Evolutionary conservation across 192 early-diverging fungal species (phyloP).

Genomic region (Gonapodya sp.): DNA sequence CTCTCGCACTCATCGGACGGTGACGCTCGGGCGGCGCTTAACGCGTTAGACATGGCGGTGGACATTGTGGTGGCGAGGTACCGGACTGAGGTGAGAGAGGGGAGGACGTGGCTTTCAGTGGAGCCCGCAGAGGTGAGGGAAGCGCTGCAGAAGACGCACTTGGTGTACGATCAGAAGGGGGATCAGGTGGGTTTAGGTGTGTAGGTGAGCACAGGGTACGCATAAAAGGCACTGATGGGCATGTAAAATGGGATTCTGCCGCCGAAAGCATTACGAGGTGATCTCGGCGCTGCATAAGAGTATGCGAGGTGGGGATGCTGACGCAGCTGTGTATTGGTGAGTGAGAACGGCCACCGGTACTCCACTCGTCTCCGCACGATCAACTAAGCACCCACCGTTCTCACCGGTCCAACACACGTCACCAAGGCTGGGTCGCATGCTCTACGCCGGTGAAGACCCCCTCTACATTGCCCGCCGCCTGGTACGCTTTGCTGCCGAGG

Average conservation of each 20-base stretch:
- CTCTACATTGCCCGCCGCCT: constrained; percentile 74
- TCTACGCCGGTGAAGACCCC: constrained; percentile 82
- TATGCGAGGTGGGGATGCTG: constrained; percentile 10
- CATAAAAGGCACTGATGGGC: too few species aligned
- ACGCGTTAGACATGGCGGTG: constrained; percentile 51
- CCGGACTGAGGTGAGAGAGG: not conserved
- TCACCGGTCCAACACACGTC: not conserved
- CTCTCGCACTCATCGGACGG: constrained; percentile 68
- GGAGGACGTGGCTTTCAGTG: constrained; percentile 15
- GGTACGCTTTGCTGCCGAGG: constrained; percentile 74
- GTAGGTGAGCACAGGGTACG: too few species aligned
- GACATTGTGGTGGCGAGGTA: constrained; percentile 9
- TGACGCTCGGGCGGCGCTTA: constrained; percentile 63
- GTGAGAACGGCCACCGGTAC: too few species aligned
- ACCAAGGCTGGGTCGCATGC: constrained; percentile 78
- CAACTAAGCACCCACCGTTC: not conserved
- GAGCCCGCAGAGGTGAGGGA: constrained; percentile 42
- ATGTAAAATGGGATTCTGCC: too few species aligned
- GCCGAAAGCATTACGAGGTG: constrained; percentile 81
- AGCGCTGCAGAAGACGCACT: constrained; percentile 68
- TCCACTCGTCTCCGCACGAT: too few species aligned
- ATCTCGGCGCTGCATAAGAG: constrained; percentile 82
- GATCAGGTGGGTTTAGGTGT: too few species aligned
- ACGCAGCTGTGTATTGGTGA: constrained; percentile 12
- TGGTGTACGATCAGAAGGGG: constrained; percentile 70